Evolutionary conservation across 2,329 filamentous ascomycete genomes (phyloP), one percentile per base, ranked within the genome.

Genomic region (Dactylellina drechsleri): DNA sequence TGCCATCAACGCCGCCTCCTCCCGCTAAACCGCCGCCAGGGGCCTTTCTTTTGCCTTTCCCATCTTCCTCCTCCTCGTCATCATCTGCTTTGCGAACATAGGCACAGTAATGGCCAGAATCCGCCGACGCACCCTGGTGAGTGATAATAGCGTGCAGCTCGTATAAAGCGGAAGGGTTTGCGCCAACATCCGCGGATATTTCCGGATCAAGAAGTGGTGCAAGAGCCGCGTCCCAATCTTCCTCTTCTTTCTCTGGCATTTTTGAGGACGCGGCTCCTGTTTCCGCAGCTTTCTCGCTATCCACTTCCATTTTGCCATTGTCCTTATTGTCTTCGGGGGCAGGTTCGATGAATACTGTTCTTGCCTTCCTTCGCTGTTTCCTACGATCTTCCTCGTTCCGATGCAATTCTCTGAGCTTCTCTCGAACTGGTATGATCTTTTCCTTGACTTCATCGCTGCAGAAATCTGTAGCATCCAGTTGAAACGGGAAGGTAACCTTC

Each of bases 91-190:
- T 97, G 87, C 98, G 99, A 79, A 99, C 92, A 81, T 97, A 99
- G 0, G 93, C 90, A 3, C 96, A 99, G 85, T 99, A 99, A 83
- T 99, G 95, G 6, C 95, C 95, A 79, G 94, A 97, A 83, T 99
- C 95, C 18, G 95, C 95, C 81, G 93, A 96, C 72, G 93, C 92
- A 76, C 95, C 95, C 83, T 99, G 95, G 82, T 99, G 95, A 31
- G 96, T 97, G 73, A 99, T 92, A 4, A 99, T 91, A 56, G 92
- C 95, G 26, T 94, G 89, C 52, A 99, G 88, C 83, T 99, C 94
- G 82, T 98, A 99, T 40, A 99, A 86, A 47, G 95, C 95, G 1
- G 93, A 97, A 82, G 94, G 92, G 83, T 98, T 98, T 62, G 92
- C 89, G 18, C 92, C 91, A 15, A 91, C 89, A 80, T 98, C 93